These are phyloP conservation scores for Prinsepia uniflora DNA, from an alignment of 306 rosid species.

Conservation along the genomic window DNA sequence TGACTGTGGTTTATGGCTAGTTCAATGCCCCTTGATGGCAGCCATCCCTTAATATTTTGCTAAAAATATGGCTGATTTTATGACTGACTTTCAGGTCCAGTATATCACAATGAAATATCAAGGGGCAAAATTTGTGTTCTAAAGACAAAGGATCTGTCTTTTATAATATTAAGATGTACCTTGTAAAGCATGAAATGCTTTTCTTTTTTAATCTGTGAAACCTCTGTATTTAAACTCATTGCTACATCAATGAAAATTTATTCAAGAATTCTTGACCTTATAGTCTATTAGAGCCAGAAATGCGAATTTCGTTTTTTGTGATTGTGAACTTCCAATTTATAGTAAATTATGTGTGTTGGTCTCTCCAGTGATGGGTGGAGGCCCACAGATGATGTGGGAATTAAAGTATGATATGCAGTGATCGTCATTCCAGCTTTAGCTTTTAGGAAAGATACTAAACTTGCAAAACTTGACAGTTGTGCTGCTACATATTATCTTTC, in stretches of 20 bases:
- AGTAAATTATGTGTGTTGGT: not conserved
- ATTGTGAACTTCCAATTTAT: conserved; percentile 9
- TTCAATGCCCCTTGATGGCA: not conserved
- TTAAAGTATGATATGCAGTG: not conserved
- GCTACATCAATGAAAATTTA: not conserved
- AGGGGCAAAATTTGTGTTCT: not conserved
- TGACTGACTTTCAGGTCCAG: not conserved
- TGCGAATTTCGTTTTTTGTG: not conserved
- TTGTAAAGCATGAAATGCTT: not conserved
- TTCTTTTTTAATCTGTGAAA: not conserved
- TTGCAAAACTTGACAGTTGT: not conserved
- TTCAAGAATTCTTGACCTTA: not conserved
- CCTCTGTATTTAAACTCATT: not conserved
- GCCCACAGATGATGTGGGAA: not conserved
- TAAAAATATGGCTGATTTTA: not conserved
- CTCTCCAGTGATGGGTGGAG: not conserved
- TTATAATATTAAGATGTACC: not conserved
- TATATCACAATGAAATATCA: not conserved
- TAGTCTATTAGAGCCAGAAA: not conserved
- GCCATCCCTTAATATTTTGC: not conserved
- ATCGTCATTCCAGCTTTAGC: no score
- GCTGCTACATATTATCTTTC: conserved; percentile 3
- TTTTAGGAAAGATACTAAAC: not conserved
- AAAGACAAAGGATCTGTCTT: not conserved
- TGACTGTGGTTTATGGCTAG: not conserved